Evolutionary conservation across 768 basidiomycete genomes (phyloP), one percentile per base, ranked within the genome.

Genomic region (Lepiota venenata): DNA sequence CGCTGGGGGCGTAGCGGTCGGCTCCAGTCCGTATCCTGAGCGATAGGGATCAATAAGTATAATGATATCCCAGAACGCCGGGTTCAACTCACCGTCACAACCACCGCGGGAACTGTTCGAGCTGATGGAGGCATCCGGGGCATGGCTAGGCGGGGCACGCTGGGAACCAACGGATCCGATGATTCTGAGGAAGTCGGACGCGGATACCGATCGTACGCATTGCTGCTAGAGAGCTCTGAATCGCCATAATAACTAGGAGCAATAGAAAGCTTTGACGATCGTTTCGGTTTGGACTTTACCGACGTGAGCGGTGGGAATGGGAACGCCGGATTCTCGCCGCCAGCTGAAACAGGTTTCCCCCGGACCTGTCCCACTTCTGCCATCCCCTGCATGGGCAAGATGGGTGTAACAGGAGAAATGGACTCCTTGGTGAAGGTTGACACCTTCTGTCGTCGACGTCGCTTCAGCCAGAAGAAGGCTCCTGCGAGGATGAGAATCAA

Each of bases 211-310:
- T 47, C 65, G 45, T 32, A 43, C 40, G 61, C 60, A 36, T 52
- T 57, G n/a, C 59, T 58, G 55, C 59, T 64, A 18, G 46, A 14
- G 12, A 41, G 42, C 15, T 60, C 54, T 2, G 66, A 63, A 52
- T 67, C 62, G n/a, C 67, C 68, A 52, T 72, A 74, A 56, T 73
- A 71, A 58, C 72, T 74, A n/a, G 72, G 71, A 51, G 73, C 69
- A 38, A 73, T 70, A 1, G 72, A 73, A 47, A 55, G 53, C 18
- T 9, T 43, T 69, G 70, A 50, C 64, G 45, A 58, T 41, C 50
- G 55, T 52, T 47, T 39, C 10, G 25, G 15, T 15, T 43, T 41
- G 20, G 35, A 37, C 15, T 16, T 18, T 25, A 56, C 51, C 14
- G 50, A 41, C 20, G 51, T 38, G 0, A 61, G 59, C 7, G 65